These are phyloP conservation scores for Maudiozyma bulderi DNA, from an alignment of 805 yeast species.

Conservation along the genomic window DNA sequence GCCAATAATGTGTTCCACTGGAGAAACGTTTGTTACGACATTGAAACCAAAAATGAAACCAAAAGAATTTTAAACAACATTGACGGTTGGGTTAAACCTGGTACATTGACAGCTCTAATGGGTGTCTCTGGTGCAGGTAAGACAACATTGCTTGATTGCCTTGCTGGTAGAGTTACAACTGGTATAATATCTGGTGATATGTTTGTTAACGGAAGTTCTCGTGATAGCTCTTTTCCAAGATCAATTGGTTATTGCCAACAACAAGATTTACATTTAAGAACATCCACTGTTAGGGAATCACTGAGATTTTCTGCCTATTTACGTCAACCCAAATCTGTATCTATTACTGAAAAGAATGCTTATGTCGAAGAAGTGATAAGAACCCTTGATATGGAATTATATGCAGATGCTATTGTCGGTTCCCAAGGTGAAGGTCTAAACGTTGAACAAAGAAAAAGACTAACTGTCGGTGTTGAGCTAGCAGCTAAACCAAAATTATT, in stretches of 20 bases:
- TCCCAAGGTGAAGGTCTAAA: constrained; percentile 53
- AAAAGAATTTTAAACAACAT: constrained; percentile 54
- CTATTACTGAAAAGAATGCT: constrained; percentile 46
- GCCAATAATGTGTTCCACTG: constrained; percentile 57
- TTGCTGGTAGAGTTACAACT: constrained; percentile 59
- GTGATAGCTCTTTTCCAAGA: constrained; percentile 50
- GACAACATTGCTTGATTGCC: constrained; percentile 63
- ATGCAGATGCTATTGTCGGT: constrained; percentile 65
- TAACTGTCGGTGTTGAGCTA: constrained; percentile 55
- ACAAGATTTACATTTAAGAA: constrained; percentile 59
- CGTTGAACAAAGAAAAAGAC: constrained; percentile 50
- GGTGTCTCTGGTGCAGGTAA: constrained; percentile 80
- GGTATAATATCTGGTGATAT: constrained; percentile 64
- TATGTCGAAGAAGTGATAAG: constrained; percentile 59
- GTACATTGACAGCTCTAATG: constrained; percentile 70
- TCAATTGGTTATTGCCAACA: constrained; percentile 69
- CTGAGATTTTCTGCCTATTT: constrained; percentile 55
- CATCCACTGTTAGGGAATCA: constrained; percentile 69
- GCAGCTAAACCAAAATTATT: constrained; percentile 52
- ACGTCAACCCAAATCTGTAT: constrained; percentile 49
- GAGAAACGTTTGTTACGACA: constrained; percentile 65
- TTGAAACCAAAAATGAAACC: constrained; percentile 49
- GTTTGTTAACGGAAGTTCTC: constrained; percentile 52
- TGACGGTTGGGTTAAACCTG: constrained; percentile 79
- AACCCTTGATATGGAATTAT: constrained; percentile 50